Evolutionary conservation across 2,329 filamentous ascomycete species (phyloP), one percentile per base, ranked within the genome.

Genomic region (Cadophora sp.): DNA sequence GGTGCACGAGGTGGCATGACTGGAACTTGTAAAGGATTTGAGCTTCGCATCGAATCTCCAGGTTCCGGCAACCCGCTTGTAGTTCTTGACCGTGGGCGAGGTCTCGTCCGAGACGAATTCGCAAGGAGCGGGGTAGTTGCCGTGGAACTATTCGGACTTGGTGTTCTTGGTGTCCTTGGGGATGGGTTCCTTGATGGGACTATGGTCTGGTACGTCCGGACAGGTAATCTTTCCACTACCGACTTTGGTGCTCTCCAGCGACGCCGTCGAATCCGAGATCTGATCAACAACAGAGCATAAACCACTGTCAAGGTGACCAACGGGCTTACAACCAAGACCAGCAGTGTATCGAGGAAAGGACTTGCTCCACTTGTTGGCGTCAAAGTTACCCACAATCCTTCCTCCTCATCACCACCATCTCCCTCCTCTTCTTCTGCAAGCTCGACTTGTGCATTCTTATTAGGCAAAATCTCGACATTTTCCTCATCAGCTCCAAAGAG

Each of bases 171-270:
- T 16, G 12, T 40, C 22, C 56, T 59, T 14, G 87, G 81, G 24
- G 87, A 76, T 79, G 86, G 81, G 79, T 87, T 79, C 1, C 89
- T 87, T 1, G 88, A 86, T 12, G 85, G 83, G 2, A 87, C 83
- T 43, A 97, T 92, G 0, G 94, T 97, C 75, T 97, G 94, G 77
- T 97, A 99, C 0, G 94, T 98, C 68, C 95, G 90, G 16, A 99
- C 94, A 1, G 96, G 96, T n/a, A 99, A 86, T 68, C 92, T 90
- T 74, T 97, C 94, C 22, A 99, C 94, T 0, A 99, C 90, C 0
- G 93, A 97, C 80, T 99, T 99, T 5, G 96, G 96, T n/a, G 96
- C 96, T 75, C 96, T 89, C 95, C 96, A 99, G 74, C 95, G 88
- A 71, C 95, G 88, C 68, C 95, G 88, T 62, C 95, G 90, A 73